Conservation (phyloP, 805 yeast species). For the Spathaspora hagerdaliae region DNA sequence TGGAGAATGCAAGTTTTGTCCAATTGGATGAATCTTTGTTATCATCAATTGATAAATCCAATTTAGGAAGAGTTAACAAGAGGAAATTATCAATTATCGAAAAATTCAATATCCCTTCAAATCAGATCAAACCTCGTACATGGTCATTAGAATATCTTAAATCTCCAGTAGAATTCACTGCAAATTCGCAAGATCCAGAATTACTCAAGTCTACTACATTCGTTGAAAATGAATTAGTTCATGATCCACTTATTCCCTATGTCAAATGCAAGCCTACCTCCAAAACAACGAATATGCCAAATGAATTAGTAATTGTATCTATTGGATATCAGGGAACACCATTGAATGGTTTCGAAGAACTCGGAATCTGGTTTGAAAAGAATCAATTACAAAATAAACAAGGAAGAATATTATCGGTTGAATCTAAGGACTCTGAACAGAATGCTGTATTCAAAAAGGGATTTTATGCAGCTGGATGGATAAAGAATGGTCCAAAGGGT, state of each 20-base stretch:
- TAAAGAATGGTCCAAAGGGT: conserved; percentile 80
- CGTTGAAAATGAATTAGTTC: conserved; percentile 41
- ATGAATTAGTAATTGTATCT: conserved; percentile 72
- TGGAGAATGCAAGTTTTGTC: conserved; percentile 38
- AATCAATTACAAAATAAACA: conserved; percentile 29
- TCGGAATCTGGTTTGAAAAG: conserved; percentile 23
- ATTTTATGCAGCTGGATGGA: conserved; percentile 88
- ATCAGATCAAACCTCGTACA: conserved; percentile 5
- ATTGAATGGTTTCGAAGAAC: conserved; percentile 51
- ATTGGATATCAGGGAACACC: conserved; percentile 79
- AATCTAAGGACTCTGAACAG: conserved; percentile 12
- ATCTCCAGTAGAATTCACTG: conserved; percentile 56
- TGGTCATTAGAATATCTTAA: conserved; percentile 74
- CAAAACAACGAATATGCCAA: conserved; percentile 25
- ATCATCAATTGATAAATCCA: conserved; percentile 20
- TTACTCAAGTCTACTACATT: conserved; percentile 47
- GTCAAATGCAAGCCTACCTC: conserved; percentile 26
- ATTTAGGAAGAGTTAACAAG: conserved; percentile 51
- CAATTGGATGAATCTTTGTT: conserved; percentile 33
- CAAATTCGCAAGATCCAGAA: conserved; percentile 27
- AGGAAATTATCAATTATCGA: conserved; percentile 62
- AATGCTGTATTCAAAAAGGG: conserved; percentile 34
- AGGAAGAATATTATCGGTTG: conserved; percentile 26
- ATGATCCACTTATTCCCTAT: conserved; percentile 27
- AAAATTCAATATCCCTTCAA: conserved; percentile 32